A percentile compares a stretch with the other conserved stretches of the same genome.
phyloP scores from a whole-genome alignment of 2,329 filamentous ascomycete species.

The Didymosphaeria variabile region DNA sequence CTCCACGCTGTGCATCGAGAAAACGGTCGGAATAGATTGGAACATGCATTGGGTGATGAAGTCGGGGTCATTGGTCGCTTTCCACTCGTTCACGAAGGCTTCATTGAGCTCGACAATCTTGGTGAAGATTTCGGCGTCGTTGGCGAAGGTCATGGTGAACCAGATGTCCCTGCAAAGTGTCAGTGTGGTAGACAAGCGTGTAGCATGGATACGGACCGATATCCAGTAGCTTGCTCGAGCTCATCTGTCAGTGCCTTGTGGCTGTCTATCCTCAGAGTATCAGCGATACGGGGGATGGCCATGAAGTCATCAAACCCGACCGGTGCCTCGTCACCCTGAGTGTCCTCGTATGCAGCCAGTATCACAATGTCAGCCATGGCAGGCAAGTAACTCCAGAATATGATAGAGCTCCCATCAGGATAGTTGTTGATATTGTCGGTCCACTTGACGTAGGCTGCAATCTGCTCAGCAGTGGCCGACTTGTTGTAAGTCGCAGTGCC shows the following conservation, averaged over 20 bases:
- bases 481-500: slow-evolving; percentile 27
- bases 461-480: slow-evolving; percentile 24
- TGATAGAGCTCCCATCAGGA: slow-evolving; percentile 30
- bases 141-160: slow-evolving; percentile 38
- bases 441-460: slow-evolving; percentile 32
- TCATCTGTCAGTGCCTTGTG: slow-evolving; percentile 36
- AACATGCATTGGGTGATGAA: slow-evolving; percentile 40
- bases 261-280: slow-evolving; percentile 31
- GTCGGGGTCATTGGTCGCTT: slow-evolving; percentile 21
- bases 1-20: slow-evolving; percentile 27
- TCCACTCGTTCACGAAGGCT: slow-evolving; percentile 31
- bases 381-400: slow-evolving; percentile 36
- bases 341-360: slow-evolving; percentile 32
- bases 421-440: slow-evolving; percentile 36
- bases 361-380: slow-evolving; percentile 27
- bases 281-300: slow-evolving; percentile 27
- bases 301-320: slow-evolving; percentile 31
- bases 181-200: slow-evolving; percentile 9
- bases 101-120: slow-evolving; percentile 33
- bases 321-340: slow-evolving; percentile 28
- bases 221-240: slow-evolving; percentile 35
- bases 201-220: slow-evolving; percentile 23
- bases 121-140: slow-evolving; percentile 25
- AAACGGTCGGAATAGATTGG: slow-evolving; percentile 29
- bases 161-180: slow-evolving; percentile 26